Evolutionary conservation across 2,329 filamentous ascomycete species (phyloP), one percentile per base, ranked within the genome.

Genomic region (Myriangium duriaei): DNA sequence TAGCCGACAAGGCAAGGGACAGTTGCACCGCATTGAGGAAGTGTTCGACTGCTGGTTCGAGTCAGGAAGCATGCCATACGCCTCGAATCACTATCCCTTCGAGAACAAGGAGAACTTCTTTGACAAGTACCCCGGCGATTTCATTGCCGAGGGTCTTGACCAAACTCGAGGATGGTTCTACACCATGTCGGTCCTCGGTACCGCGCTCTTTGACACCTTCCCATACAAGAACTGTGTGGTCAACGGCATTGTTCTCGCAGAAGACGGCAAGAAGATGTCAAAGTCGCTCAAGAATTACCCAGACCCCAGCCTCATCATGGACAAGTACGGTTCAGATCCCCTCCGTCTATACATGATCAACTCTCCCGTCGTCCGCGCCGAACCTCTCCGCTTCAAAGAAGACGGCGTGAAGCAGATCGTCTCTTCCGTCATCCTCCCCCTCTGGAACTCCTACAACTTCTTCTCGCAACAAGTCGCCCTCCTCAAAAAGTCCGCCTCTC

Each of bases 31-130:
- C 48, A 72, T 91, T 7, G 79, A 85, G 36, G 86, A 94, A 56
- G 84, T 95, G 4, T 94, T 95, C 50, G 87, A 95, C 62, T 95
- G 87, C 56, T 95, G 87, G 86, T 93, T 94, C 46, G 87, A 95
- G 60, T 94, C 86, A 30, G 87, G 87, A 43, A 87, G 81, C 55
- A 95, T 95, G 87, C 87, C 87, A 2, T 95, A 93, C 55, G 82
- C 84, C 30, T 86, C 80, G 47, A 76, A 81, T 45, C 87, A 95
- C 58, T 95, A 92, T 55, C 87, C 87, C 5, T 95, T 95, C 54
- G 81, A 88, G 61, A 91, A 91, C 53, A 74, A 78, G 49, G 82
- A 87, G 7, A 56, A 48, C 32, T 88, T 94, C 46, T 71, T 86
- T 49, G 72, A 77, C 46, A 77, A 74, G 2, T 94, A 92, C 64